phyloP scores from a whole-genome alignment of 495 filamentous ascomycete species.

The Mytilinidion resinicola region DNA sequence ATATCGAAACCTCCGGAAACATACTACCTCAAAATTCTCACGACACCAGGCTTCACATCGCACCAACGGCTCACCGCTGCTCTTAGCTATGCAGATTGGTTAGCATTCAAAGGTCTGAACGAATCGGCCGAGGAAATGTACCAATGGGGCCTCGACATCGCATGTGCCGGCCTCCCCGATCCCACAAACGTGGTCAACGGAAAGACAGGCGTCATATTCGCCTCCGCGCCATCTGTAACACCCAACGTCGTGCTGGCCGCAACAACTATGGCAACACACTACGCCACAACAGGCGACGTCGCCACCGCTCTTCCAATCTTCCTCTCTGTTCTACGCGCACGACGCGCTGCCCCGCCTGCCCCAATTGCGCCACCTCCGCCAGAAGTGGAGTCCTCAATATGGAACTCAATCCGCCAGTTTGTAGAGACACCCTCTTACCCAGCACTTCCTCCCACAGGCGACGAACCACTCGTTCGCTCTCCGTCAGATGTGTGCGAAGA shows the following conservation, averaged over 20 bases:
- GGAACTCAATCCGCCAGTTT: slow-evolving; percentile 12
- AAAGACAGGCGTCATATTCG: slow-evolving; percentile 53
- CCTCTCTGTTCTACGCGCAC: slow-evolving; percentile 73
- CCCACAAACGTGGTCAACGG: slow-evolving; percentile 50
- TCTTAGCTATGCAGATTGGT: slow-evolving; percentile 73
- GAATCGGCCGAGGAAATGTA: slow-evolving; percentile 62
- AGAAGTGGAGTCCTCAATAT: slow-evolving; percentile 13
- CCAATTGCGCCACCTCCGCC: slow-evolving; percentile 1
- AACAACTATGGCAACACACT: slow-evolving; percentile 70
- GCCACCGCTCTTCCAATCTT: slow-evolving; percentile 72
- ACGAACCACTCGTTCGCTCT: slow-evolving; percentile 55
- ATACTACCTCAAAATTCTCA: slow-evolving; percentile 73
- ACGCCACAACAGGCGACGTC: slow-evolving; percentile 59
- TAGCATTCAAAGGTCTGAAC: slow-evolving; percentile 64
- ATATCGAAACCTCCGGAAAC: slow-evolving; percentile 59
- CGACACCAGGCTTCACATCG: slow-evolving; percentile 64
- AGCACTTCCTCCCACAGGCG: slow-evolving; percentile 55
- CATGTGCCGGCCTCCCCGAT: slow-evolving; percentile 43
- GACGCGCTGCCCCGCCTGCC: slow-evolving; percentile 43
- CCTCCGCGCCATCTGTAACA: slow-evolving; percentile 47
- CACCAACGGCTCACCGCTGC: slow-evolving; percentile 72
- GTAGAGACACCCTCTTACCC: slow-evolving; percentile 47
- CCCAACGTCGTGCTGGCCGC: slow-evolving; percentile 66
- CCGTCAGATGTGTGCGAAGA: slow-evolving; percentile 67
- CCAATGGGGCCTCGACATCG: slow-evolving; percentile 64